Percentiles rank a stretch among this genome's conserved stretches.
phyloP scores from a whole-genome alignment of 2,329 filamentous ascomycete species.

The Beauveria caledonica region DNA sequence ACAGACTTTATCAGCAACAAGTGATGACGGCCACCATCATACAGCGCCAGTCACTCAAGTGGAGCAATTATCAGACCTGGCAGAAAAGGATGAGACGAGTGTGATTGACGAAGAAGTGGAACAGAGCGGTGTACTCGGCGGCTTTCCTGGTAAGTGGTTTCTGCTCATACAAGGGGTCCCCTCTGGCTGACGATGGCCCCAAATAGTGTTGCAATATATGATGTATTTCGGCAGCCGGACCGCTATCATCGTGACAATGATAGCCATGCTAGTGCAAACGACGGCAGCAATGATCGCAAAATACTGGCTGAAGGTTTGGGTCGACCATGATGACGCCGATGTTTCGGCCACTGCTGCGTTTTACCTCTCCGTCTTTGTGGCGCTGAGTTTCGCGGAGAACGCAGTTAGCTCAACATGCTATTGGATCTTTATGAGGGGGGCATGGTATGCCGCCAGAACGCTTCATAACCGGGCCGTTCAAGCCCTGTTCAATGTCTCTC shows the following conservation, averaged over 20 bases:
- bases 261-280: slow-evolving; percentile 31
- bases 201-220: slow-evolving; percentile 40
- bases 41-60: background rate
- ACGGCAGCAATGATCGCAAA: slow-evolving; percentile 33
- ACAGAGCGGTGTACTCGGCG: slow-evolving; percentile 25
- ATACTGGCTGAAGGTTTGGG: slow-evolving; percentile 45
- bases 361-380: slow-evolving; percentile 45
- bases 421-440: slow-evolving; percentile 41
- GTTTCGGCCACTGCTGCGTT: slow-evolving; percentile 33
- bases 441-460: slow-evolving; percentile 44
- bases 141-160: slow-evolving; percentile 5
- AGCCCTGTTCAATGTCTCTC: slow-evolving; percentile 43
- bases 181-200: background rate
- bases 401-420: slow-evolving; percentile 34
- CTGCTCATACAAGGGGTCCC: slow-evolving; percentile 13
- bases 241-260: slow-evolving; percentile 31
- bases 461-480: slow-evolving; percentile 45
- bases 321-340: slow-evolving; percentile 39
- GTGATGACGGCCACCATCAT: background rate
- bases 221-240: slow-evolving; percentile 38
- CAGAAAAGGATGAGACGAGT: background rate
- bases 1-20: slow-evolving; percentile 24
- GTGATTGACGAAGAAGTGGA: slow-evolving; percentile 3
- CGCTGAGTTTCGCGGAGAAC: slow-evolving; percentile 35
- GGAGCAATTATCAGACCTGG: background rate